Percentiles rank a stretch among this genome's conserved stretches.
Evolutionary conservation across 2,329 filamentous ascomycete genomes (phyloP).

Genomic region (Hypoxylon sp.): DNA sequence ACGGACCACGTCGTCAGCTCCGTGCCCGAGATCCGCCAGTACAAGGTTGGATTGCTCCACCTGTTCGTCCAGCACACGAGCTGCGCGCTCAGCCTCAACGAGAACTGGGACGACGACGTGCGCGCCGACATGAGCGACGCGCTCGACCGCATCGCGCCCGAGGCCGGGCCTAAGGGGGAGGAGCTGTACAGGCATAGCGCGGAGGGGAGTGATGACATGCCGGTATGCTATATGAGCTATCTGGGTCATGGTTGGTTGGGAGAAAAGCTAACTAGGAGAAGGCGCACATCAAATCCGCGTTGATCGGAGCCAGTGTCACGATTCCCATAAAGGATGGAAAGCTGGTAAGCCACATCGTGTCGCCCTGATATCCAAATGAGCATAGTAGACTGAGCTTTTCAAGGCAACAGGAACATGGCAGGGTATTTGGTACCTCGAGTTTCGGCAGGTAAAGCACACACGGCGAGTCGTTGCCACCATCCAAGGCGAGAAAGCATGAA

Average conservation of each 20-base stretch:
- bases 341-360: conserved; percentile 63
- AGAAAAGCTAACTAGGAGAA: conserved; percentile 49
- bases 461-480: conserved; percentile 92
- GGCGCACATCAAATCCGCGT: conserved; percentile 92
- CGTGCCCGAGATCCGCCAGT: conserved; percentile 82
- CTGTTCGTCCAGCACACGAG: conserved; percentile 96
- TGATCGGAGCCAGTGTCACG: conserved; percentile 89
- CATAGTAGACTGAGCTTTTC: conserved; percentile 6
- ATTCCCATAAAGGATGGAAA: conserved; percentile 91
- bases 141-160: conserved; percentile 88
- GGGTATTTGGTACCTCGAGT: conserved; percentile 95
- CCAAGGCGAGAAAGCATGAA: conserved; percentile 79
- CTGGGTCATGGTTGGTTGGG: neutral
- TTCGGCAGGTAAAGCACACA: conserved; percentile 79
- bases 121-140: conserved; percentile 93
- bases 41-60: conserved; percentile 88
- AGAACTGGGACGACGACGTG: conserved; percentile 91
- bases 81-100: conserved; percentile 90
- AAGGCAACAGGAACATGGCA: conserved; percentile 79
- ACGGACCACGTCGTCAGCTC: conserved; percentile 78
- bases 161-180: conserved; percentile 76
- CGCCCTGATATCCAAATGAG: neutral
- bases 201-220: conserved; percentile 95
- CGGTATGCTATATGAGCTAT: conserved; percentile 62
- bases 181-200: conserved; percentile 86